These are phyloP conservation scores for Cyclostephanos invisitatus DNA, from an alignment of 108 stramenopile genomes.

Conservation along the genomic window DNA sequence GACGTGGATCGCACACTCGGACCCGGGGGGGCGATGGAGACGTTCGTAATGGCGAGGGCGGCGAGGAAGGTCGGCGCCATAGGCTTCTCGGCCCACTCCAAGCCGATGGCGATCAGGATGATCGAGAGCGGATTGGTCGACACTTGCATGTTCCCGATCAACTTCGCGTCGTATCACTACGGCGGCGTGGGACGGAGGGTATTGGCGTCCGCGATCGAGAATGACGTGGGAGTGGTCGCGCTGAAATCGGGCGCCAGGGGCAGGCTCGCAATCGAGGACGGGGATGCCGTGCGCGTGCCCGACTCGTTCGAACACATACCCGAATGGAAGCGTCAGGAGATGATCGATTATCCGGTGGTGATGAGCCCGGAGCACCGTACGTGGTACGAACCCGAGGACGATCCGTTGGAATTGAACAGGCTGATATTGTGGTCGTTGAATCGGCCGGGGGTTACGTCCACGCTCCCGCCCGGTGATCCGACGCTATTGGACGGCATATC, in stretches of 20 bases:
- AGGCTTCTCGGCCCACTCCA: constrained; percentile 44
- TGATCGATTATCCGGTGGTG: constrained; percentile 46
- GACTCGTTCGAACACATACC: constrained; percentile 38
- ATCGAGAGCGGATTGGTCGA: constrained; percentile 44
- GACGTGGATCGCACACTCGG: constrained; percentile 39
- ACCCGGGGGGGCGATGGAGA: constrained; percentile 46
- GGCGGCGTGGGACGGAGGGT: constrained; percentile 43
- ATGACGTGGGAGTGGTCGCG: constrained; percentile 42
- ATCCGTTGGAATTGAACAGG: constrained; percentile 31
- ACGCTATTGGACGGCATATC: constrained; percentile 37
- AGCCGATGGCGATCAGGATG: constrained; percentile 45
- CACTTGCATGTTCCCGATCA: constrained; percentile 52
- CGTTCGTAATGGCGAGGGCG: constrained; percentile 34
- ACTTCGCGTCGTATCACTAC: constrained; percentile 41
- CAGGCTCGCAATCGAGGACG: constrained; percentile 22
- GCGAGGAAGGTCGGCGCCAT: constrained; percentile 32
- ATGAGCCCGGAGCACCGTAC: constrained; percentile 36
- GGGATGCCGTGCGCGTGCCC: constrained; percentile 34
- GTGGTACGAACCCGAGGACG: constrained; percentile 53
- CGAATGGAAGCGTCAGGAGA: constrained; percentile 51
- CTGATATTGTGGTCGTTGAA: constrained; percentile 47
- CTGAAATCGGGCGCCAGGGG: constrained; percentile 43
- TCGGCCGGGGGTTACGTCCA: constrained; percentile 39
- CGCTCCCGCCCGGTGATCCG: constrained; percentile 37
- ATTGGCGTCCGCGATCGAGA: constrained; percentile 34